Evolutionary conservation across 345 rosid genomes (phyloP).

Genomic region (Raphanus sativus): DNA sequence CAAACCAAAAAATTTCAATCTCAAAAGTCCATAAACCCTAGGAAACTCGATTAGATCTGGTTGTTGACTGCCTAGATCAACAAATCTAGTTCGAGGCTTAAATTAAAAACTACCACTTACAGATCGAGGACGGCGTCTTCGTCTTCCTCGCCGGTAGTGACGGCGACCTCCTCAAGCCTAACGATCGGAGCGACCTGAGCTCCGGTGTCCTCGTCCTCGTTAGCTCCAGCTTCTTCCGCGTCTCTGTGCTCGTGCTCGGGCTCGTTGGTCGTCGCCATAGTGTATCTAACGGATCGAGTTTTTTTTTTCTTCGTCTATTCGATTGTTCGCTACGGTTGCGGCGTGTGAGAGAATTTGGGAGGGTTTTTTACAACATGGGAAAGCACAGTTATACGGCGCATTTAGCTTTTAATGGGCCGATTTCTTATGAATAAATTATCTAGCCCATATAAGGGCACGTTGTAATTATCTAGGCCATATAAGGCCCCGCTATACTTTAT

Average conservation of each 20-base stretch:
- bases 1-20: too few species aligned
- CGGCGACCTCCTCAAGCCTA: conserved; percentile 81
- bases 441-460: conserved; percentile 18
- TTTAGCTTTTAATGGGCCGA: conserved; percentile 21
- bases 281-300: not conserved
- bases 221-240: conserved; percentile 66
- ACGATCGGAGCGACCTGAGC: conserved; percentile 92
- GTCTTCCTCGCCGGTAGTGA: conserved; percentile 87
- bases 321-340: conserved; percentile 27
- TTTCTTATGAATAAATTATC: not conserved
- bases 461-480: conserved; percentile 7
- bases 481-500: not conserved
- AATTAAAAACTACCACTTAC: conserved; percentile 41
- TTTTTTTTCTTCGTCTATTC: not conserved
- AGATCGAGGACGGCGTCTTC: conserved; percentile 81
- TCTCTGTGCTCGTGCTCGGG: conserved; percentile 66
- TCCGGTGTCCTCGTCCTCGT: conserved; percentile 94
- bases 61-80: not conserved
- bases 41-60: conserved; percentile 26
- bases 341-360: conserved; percentile 26
- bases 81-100: not conserved
- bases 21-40: conserved; percentile 10
- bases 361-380: not conserved
- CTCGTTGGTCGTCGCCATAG: conserved; percentile 66
- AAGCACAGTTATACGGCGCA: not conserved